phyloP scores from a whole-genome alignment of 2,329 filamentous ascomycete species.

The Ambrosiella cleistominuta region DNA sequence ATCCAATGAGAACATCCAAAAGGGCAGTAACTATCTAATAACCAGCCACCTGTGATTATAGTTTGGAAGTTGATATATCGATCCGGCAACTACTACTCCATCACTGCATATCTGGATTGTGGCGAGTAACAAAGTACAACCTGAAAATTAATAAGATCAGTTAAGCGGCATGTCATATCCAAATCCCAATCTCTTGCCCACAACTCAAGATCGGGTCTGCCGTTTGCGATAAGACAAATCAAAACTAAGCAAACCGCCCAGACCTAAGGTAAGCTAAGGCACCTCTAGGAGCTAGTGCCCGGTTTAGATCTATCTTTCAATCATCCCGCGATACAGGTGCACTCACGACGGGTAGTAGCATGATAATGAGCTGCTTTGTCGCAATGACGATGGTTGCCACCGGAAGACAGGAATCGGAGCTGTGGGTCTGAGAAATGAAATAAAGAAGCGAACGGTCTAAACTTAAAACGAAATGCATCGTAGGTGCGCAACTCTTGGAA shows the following conservation, averaged over 20 bases:
- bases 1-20: not conserved
- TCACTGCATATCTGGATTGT: too few species aligned
- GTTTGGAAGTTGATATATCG: too few species aligned
- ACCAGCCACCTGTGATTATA: not conserved
- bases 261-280: not conserved
- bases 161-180: not conserved
- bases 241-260: not conserved
- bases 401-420: too few species aligned
- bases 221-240: not conserved
- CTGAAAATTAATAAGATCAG: too few species aligned
- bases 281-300: not conserved
- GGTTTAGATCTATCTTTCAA: too few species aligned
- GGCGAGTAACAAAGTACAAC: too few species aligned
- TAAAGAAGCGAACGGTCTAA: not conserved
- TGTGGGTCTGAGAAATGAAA: not conserved
- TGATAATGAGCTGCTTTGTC: too few species aligned
- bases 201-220: not conserved
- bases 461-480: not conserved
- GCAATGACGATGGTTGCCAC: too few species aligned
- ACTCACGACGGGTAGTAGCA: not conserved
- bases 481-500: not conserved
- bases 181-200: not conserved
- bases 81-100: too few species aligned
- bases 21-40: not conserved
- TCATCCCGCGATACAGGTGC: not conserved